Evolutionary conservation across 164 flowering plant species (phyloP), one percentile per base, ranked within the genome.

Genomic region (grape (Vitis vinifera)): DNA sequence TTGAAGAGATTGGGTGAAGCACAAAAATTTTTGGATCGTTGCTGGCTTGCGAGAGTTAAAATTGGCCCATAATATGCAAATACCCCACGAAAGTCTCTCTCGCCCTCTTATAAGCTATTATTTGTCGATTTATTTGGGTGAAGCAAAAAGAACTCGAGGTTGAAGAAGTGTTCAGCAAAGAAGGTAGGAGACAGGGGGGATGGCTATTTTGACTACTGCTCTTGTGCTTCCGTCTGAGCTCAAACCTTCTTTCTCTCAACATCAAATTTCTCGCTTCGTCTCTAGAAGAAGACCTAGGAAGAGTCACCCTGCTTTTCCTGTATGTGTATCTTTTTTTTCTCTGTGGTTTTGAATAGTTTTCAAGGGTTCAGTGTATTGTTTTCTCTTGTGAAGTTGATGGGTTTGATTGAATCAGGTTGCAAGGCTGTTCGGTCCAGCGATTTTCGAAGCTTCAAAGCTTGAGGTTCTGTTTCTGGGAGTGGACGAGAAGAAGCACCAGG

Each of bases 361-460:
- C 44, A 59, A 7, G 29, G 31, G 55, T 63, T 49, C 50, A 65
- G 3, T 44, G 58, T 63, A 50, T n/a, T 47, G 17, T 23, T 23
- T 37, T 3, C 7, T 37, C 7, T 6, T 37, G 44, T 4, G 44
- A 37, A 3, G 7, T 65, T 71, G 10, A 67, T 60, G 68, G 62
- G 50, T 57, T 68, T 62, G 70, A 9, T 55, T 71, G 67, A 71
- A 55, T 71, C 71, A 90, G 97, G 88, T 87, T 70, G 91, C 94
- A 9, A 90, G 97, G 74, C 69, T 94, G 67, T 94, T 92, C 84
- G 97, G 97, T 70, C 94, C 94, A 1, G 81, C 97, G 0, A 94
- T 91, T 27, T 94, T 94, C 66, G 98, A 94, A 73, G 91, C 97
- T 3, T 91, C 97, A 7, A 92, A 92, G 85, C 76, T 94, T 61